Evolutionary conservation across 495 filamentous ascomycete species (phyloP).

Genomic region (Xylaria intraflava): DNA sequence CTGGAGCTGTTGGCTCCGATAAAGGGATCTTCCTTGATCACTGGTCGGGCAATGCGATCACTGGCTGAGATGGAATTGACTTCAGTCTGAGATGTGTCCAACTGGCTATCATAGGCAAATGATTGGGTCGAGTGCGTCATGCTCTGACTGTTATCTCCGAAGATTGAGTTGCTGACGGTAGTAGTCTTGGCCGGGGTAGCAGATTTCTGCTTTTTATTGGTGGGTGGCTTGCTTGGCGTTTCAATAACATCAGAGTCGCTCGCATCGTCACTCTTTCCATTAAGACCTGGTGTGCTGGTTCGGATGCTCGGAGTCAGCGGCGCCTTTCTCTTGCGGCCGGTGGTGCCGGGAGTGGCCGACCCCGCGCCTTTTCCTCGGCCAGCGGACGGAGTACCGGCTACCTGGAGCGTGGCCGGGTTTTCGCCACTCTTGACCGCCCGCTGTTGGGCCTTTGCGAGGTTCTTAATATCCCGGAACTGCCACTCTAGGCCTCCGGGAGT

Average conservation of each 20-base stretch:
- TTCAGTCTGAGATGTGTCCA: neutral
- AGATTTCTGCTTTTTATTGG: neutral
- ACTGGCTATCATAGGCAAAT: neutral
- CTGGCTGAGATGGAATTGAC: slow-evolving; percentile 10
- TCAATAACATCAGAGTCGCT: slow-evolving; percentile 11
- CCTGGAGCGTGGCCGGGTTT: slow-evolving; percentile 18
- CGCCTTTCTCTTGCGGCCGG: slow-evolving; percentile 16
- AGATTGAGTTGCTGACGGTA: slow-evolving; percentile 6
- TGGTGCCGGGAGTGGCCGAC: slow-evolving; percentile 11
- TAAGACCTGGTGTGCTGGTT: neutral
- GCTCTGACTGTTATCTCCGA: neutral
- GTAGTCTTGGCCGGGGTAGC: neutral
- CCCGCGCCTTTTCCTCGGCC: neutral
- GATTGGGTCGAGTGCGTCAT: neutral
- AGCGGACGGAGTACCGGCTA: slow-evolving; percentile 2
- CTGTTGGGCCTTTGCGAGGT: slow-evolving; percentile 30
- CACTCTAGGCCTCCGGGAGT: slow-evolving; percentile 39
- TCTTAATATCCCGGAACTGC: slow-evolving; percentile 42
- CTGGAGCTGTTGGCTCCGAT: neutral
- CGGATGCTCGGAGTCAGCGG: neutral
- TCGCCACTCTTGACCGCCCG: slow-evolving; percentile 25
- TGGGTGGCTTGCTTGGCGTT: slow-evolving; percentile 15
- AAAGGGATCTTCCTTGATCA: neutral
- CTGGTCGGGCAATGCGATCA: no score
- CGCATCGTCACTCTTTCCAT: slow-evolving; percentile 19